Percentiles rank a stretch among this genome's conserved stretches.
Conservation (phyloP, 2,329 filamentous ascomycete species). For the Dactylonectria estremocensis region DNA sequence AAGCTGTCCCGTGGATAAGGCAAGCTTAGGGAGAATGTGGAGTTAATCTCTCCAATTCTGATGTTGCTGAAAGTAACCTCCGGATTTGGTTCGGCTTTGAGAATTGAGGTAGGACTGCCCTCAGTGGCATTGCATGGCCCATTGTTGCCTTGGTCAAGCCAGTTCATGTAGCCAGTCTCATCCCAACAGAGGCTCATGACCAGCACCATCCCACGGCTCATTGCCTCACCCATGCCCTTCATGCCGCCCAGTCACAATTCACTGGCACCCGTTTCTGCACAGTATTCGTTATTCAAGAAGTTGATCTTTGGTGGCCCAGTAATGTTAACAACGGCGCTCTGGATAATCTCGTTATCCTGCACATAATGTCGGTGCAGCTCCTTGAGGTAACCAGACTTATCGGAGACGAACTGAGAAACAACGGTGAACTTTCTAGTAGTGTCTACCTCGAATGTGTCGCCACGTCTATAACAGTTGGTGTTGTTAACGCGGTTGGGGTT, state of each 20-base stretch:
- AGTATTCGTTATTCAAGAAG: slow-evolving; percentile 56
- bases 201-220: slow-evolving; percentile 65
- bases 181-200: slow-evolving; percentile 70
- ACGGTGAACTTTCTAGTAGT: slow-evolving; percentile 60
- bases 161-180: slow-evolving; percentile 64
- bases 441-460: slow-evolving; percentile 51
- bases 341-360: slow-evolving; percentile 51
- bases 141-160: slow-evolving; percentile 63
- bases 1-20: too few species aligned
- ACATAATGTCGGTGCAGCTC: slow-evolving; percentile 64
- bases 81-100: slow-evolving; percentile 62
- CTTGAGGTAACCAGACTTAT: slow-evolving; percentile 60
- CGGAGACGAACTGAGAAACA: slow-evolving; percentile 65
- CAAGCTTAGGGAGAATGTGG: too few species aligned
- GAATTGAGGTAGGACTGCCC: slow-evolving; percentile 66
- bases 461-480: slow-evolving; percentile 53
- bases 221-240: slow-evolving; percentile 61
- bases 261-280: slow-evolving; percentile 49
- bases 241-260: slow-evolving; percentile 58
- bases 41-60: slow-evolving; percentile 73
- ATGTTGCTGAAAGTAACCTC: slow-evolving; percentile 70
- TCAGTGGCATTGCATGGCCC: slow-evolving; percentile 69
- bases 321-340: slow-evolving; percentile 40
- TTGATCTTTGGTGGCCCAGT: slow-evolving; percentile 51
- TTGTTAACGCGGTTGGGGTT: slow-evolving; percentile 57